A percentile compares a stretch with the other conserved stretches of the same genome.
These are phyloP conservation scores for Acer saccharum DNA, from an alignment of 345 rosid genomes.

Conservation along the genomic window DNA sequence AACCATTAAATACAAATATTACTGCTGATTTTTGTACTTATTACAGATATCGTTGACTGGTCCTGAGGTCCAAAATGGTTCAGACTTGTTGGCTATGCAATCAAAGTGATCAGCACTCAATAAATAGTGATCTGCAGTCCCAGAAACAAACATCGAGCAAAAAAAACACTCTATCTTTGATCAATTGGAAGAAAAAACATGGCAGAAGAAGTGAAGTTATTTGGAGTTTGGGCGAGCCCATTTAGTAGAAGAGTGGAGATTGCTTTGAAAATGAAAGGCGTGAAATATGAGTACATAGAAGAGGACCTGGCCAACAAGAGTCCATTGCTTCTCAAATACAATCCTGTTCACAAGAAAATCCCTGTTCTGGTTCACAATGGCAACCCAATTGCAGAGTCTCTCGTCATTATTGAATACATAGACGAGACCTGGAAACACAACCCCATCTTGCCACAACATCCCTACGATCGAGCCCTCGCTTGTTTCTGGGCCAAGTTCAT, in stretches of 20 bases:
- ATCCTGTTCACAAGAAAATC: conserved; percentile 55
- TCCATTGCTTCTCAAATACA: conserved; percentile 41
- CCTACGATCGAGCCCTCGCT: conserved; percentile 46
- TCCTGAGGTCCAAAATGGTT: no score
- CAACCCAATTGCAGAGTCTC: conserved; percentile 46
- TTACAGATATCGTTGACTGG: no score
- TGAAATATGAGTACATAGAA: conserved; percentile 44
- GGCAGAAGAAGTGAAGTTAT: conserved; percentile 3
- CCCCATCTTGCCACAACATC: conserved; percentile 46
- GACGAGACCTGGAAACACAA: conserved; percentile 53
- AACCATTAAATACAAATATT: no score
- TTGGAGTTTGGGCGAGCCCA: conserved; percentile 52
- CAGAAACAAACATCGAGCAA: no score
- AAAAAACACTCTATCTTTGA: no score
- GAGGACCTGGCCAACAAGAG: conserved; percentile 53
- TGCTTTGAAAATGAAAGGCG: conserved; percentile 54
- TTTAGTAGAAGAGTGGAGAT: conserved; percentile 46
- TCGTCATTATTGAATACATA: conserved; percentile 55
- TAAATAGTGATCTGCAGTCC: no score
- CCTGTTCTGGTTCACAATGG: conserved; percentile 57
- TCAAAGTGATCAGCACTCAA: no score
- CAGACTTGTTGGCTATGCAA: no score
- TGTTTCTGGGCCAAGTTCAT: conserved; percentile 62
- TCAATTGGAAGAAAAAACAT: conserved; percentile 26
- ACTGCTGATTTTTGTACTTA: no score